Percentiles rank a stretch among this genome's conserved stretches.
These are phyloP conservation scores for Claviceps fusiformis DNA, from an alignment of 2,329 filamentous ascomycete species.

Conservation along the genomic window DNA sequence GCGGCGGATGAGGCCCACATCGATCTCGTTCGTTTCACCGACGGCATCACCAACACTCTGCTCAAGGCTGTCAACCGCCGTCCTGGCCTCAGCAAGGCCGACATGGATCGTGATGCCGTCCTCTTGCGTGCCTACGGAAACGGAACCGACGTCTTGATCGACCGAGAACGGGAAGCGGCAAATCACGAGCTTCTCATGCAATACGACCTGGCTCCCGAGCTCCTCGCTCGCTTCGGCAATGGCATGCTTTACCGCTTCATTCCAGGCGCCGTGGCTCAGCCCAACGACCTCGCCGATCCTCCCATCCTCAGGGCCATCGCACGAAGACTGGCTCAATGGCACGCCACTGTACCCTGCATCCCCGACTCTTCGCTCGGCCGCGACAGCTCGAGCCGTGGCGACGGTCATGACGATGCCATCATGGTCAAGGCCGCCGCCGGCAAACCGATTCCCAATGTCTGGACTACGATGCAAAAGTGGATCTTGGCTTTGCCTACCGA, in stretches of 20 bases:
- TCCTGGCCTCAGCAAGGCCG: constrained; percentile 50
- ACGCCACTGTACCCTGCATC: constrained; percentile 56
- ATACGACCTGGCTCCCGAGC: constrained; percentile 67
- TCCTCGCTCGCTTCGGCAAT: constrained; percentile 88
- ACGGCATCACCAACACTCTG: constrained; percentile 94
- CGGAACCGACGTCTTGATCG: constrained; percentile 88
- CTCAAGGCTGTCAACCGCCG: constrained; percentile 62
- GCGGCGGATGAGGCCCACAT: constrained; percentile 56
- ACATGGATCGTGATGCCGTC: constrained; percentile 73
- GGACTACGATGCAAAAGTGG: constrained; percentile 96
- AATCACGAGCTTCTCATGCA: constrained; percentile 79
- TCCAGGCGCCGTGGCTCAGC: constrained; percentile 63
- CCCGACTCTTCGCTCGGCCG: constrained; percentile 15
- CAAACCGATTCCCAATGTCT: constrained; percentile 72
- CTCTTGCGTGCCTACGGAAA: constrained; percentile 88
- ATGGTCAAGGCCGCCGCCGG: constrained; percentile 44
- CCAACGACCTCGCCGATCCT: constrained; percentile 64
- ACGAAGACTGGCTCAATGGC: constrained; percentile 79
- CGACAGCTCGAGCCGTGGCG: constrained; percentile 25
- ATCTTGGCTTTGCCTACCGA: constrained; percentile 67
- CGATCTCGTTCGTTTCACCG: constrained; percentile 83
- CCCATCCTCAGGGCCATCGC: constrained; percentile 75
- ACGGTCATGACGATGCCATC: constrained; percentile 22
- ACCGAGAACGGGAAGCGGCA: constrained; percentile 70
- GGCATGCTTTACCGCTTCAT: constrained; percentile 92